Conservation (phyloP, 106 monocot species). For the Dendrobium catenatum region DNA sequence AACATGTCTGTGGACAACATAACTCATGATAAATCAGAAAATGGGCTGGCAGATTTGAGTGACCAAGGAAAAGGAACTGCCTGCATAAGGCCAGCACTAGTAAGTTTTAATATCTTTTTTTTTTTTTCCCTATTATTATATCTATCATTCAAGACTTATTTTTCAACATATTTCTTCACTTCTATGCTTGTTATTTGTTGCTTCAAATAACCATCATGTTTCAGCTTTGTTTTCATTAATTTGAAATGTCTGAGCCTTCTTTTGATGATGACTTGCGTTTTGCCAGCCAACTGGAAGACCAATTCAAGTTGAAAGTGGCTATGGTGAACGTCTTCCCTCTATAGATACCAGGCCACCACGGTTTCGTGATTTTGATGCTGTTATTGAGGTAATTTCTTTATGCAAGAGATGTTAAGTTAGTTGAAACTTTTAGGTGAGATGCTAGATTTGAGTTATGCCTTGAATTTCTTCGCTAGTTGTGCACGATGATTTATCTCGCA, state of each 20-base stretch:
- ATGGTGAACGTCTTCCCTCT: slow-evolving; percentile 75
- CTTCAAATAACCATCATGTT: background rate
- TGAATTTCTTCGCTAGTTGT: background rate
- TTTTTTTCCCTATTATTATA: background rate
- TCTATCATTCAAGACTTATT: background rate
- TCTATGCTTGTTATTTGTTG: background rate
- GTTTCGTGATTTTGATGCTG: slow-evolving; percentile 67
- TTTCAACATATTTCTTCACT: background rate
- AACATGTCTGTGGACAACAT: slow-evolving; percentile 43
- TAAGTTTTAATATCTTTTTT: slow-evolving; percentile 22
- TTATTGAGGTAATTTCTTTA: slow-evolving; percentile 63
- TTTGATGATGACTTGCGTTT: slow-evolving; percentile 7
- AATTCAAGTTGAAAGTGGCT: slow-evolving; percentile 84
- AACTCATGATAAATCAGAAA: slow-evolving; percentile 35
- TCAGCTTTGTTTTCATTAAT: background rate
- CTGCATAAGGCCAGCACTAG: slow-evolving; percentile 41
- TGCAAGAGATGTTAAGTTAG: background rate
- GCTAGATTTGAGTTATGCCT: background rate
- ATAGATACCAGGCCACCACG: slow-evolving; percentile 82
- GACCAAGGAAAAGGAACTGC: slow-evolving; percentile 48
- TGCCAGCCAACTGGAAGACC: slow-evolving; percentile 78
- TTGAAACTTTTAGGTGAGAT: background rate
- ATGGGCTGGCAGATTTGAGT: slow-evolving; percentile 45
- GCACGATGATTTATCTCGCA: background rate
- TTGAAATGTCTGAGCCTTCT: background rate